Evolutionary conservation across 2,329 filamentous ascomycete genomes (phyloP).

Genomic region (Neofusicoccum ribis): DNA sequence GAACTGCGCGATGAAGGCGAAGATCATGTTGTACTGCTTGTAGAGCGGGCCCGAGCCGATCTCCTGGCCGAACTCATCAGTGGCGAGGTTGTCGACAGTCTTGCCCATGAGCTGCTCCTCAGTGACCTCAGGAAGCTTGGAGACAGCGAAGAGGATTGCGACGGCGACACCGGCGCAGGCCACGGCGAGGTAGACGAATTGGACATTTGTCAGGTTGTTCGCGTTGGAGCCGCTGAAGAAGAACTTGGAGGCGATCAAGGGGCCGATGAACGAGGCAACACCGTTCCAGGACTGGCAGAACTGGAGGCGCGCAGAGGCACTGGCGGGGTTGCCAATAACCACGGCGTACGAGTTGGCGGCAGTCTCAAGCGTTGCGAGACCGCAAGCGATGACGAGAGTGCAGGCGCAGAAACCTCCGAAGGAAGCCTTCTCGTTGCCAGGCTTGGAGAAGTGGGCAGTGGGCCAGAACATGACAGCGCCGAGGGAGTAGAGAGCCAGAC

Average conservation of each 20-base stretch:
- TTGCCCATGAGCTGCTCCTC: constrained; percentile 31
- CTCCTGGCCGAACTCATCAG: constrained; percentile 32
- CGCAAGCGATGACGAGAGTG: constrained; percentile 42
- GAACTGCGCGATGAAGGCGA: constrained; percentile 38
- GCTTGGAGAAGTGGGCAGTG: constrained; percentile 34
- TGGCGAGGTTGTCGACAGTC: constrained; percentile 26
- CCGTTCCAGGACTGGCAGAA: constrained; percentile 43
- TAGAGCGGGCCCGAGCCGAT: constrained; percentile 36
- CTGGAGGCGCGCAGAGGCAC: constrained; percentile 38
- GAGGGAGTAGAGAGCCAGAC: constrained; percentile 37
- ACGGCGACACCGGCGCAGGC: constrained; percentile 38
- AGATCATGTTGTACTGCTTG: constrained; percentile 45
- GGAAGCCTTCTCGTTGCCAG: constrained; percentile 30
- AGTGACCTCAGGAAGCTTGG: constrained; percentile 38
- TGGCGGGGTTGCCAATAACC: constrained; percentile 39
- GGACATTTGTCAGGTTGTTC: constrained; percentile 21
- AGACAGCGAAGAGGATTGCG: constrained; percentile 38
- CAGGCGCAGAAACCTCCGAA: constrained; percentile 42
- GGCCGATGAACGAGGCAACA: constrained; percentile 42
- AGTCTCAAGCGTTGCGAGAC: constrained; percentile 42
- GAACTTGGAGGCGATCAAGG: constrained; percentile 28
- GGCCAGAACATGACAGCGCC: constrained; percentile 43
- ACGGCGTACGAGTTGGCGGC: constrained; percentile 42
- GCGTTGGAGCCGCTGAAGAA: constrained; percentile 17
- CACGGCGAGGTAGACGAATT: constrained; percentile 43